Evolutionary conservation across 1,139 yeast species (phyloP).

Genomic region (Yamadazyma triangularis): DNA sequence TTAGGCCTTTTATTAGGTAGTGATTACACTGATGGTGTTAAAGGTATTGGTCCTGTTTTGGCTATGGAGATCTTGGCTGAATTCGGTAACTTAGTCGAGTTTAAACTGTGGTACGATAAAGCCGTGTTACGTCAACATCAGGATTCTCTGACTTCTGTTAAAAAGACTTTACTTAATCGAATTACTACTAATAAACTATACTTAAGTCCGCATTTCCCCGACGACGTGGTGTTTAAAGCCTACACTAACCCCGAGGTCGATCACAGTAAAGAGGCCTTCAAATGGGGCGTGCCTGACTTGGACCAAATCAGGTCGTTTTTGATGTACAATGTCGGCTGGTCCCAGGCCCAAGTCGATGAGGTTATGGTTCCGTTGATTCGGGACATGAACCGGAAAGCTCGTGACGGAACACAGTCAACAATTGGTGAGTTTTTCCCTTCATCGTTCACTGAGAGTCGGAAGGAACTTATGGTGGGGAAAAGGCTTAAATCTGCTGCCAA

Average conservation of each 20-base stretch:
- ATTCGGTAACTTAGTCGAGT: conserved; percentile 45
- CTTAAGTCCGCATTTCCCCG: conserved; percentile 67
- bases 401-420: conserved; percentile 53
- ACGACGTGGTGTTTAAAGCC: conserved; percentile 62
- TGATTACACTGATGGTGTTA: conserved; percentile 89
- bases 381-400: conserved; percentile 62
- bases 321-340: conserved; percentile 78
- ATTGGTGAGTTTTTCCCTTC: conserved; percentile 58
- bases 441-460: conserved; percentile 36
- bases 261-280: conserved; percentile 66
- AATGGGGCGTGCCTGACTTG: conserved; percentile 88
- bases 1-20: conserved; percentile 84
- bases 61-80: conserved; percentile 94
- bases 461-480: conserved; percentile 51
- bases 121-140: conserved; percentile 18
- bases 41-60: conserved; percentile 89
- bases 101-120: conserved; percentile 39
- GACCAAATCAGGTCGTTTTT: conserved; percentile 73
- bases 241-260: conserved; percentile 82
- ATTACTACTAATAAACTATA: conserved; percentile 59
- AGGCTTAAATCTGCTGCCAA: conserved; percentile 56
- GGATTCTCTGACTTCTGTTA: conserved; percentile 18
- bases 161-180: conserved; percentile 49
- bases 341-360: conserved; percentile 70
- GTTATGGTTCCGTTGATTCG: conserved; percentile 83